Base-by-base conservation (phyloP, 2,329 filamentous ascomycete genomes). In the Allantophomopsis cytisporea region DNA sequence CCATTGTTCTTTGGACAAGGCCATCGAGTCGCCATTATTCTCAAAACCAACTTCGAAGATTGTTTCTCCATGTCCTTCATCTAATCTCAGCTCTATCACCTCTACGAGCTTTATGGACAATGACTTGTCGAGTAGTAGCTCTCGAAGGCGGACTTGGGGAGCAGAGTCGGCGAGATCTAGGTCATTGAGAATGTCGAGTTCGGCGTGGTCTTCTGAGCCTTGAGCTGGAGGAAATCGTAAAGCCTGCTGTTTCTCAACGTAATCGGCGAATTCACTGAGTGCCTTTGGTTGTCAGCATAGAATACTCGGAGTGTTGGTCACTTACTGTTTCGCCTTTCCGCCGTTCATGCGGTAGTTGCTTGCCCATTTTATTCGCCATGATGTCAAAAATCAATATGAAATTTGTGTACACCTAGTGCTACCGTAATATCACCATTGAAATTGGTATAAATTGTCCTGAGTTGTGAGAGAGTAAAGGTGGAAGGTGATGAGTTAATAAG, bases 191-290 rank as follows among this genome's bases (percentile, higher is more conserved):
- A 89, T 85, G 55, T 93, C 85, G 39, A 96, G 77, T 58, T 96
- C 89, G 39, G 88, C 86, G 55, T 88, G 83, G 47, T 91, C 79
- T 51, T 83, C 74, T 30, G 61, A 52, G 41, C 49, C 21, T 5
- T 45, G 38, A 17, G 45, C 37, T 14, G 63, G 54, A 2, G 73
- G 72, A 50, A 76, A 79, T 41, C 83, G 79, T 37, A 80, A 62
- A 12, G 79, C 78, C 60, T 96, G 91, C 58, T 96, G 88, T 58
- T 87, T 83, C 60, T 96, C 87, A 48, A 95, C 91, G 54, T 95
- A 96, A 54, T 98, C 91, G 59, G 88, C 87, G 58, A 98, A 98
- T 52, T 96, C 91, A 65, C 83, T 91, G 41, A 98, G 71, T 11
- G 89, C 88, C 71, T 73, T 37, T 0, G 36, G 16, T 31, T 8